Evolutionary conservation across 768 basidiomycete genomes (phyloP).

Genomic region (Tylopilus balloui): DNA sequence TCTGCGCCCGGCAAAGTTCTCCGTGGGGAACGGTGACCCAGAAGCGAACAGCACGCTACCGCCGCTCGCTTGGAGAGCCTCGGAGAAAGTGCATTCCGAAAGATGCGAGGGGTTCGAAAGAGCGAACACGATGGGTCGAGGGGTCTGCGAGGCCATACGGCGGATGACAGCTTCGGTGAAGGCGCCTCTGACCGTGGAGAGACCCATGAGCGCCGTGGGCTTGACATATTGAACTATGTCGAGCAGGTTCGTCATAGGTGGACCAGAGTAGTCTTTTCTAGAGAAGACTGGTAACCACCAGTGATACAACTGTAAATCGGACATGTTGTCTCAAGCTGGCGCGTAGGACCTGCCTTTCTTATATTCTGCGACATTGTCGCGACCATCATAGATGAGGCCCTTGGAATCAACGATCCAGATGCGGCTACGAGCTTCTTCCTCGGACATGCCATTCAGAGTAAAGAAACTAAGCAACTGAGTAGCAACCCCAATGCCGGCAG

Average conservation of each 20-base stretch:
- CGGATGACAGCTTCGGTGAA: slow-evolving; percentile 70
- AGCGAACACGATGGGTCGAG: slow-evolving; percentile 87
- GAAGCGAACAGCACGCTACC: slow-evolving; percentile 83
- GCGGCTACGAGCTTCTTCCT: slow-evolving; percentile 68
- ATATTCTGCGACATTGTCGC: slow-evolving; percentile 72
- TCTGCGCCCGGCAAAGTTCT: slow-evolving; percentile 48
- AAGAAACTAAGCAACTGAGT: slow-evolving; percentile 88
- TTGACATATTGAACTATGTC: slow-evolving; percentile 78
- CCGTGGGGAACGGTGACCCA: slow-evolving; percentile 78
- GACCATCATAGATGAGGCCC: slow-evolving; percentile 74
- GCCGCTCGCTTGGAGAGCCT: slow-evolving; percentile 66
- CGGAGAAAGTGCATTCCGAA: slow-evolving; percentile 75
- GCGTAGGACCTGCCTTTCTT: slow-evolving; percentile 60
- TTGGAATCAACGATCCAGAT: slow-evolving; percentile 87
- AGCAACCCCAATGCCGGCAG: slow-evolving; percentile 89
- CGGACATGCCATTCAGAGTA: slow-evolving; percentile 68
- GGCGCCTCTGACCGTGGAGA: slow-evolving; percentile 83
- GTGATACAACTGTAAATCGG: not conserved
- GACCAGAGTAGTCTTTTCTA: slow-evolving; percentile 72
- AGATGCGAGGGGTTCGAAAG: slow-evolving; percentile 85
- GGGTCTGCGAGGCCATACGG: slow-evolving; percentile 74
- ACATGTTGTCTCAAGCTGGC: not conserved
- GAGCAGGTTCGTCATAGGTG: slow-evolving; percentile 67
- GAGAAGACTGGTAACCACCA: slow-evolving; percentile 62
- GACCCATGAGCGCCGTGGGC: slow-evolving; percentile 85